phyloP scores from a whole-genome alignment of 495 filamentous ascomycete species.

The Penicillium nucicola region DNA sequence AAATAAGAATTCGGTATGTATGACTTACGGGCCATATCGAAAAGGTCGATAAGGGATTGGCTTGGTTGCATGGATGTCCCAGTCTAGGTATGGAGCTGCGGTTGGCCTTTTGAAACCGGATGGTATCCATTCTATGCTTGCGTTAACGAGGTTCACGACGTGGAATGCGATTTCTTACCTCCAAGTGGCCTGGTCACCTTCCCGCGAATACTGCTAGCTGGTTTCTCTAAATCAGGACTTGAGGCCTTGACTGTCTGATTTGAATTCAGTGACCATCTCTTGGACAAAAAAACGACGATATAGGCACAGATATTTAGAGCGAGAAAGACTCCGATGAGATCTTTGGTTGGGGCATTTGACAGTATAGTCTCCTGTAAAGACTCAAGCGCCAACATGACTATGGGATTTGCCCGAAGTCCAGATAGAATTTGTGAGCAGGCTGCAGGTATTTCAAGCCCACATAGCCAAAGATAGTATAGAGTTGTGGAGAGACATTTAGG shows the following conservation, averaged over 20 bases:
- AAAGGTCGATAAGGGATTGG: constrained; percentile 85
- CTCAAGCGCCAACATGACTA: constrained; percentile 3
- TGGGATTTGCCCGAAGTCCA: background rate
- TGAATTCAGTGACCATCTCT: constrained; percentile 21
- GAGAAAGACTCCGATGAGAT: constrained; percentile 20
- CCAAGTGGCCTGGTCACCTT: constrained; percentile 30
- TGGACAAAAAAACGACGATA: constrained; percentile 14
- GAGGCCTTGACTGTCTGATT: constrained; percentile 11
- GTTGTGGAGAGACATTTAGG: background rate
- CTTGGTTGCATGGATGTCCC: constrained; percentile 69
- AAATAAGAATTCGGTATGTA: background rate
- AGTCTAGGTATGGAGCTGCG: constrained; percentile 64
- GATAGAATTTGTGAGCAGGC: background rate
- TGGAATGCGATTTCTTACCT: constrained; percentile 19
- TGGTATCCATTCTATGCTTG: constrained; percentile 60
- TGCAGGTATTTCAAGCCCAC: too few species aligned
- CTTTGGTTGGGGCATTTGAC: constrained; percentile 10
- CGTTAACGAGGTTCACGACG: background rate
- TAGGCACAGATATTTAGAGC: constrained; percentile 23
- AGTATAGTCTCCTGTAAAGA: constrained; percentile 1
- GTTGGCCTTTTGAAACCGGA: constrained; percentile 65
- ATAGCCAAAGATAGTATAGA: background rate
- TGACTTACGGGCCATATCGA: constrained; percentile 65
- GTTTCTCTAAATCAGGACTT: constrained; percentile 28
- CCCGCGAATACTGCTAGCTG: constrained; percentile 2